Conservation (phyloP, 495 filamentous ascomycete genomes). For the Parachaetomium inaequale region DNA sequence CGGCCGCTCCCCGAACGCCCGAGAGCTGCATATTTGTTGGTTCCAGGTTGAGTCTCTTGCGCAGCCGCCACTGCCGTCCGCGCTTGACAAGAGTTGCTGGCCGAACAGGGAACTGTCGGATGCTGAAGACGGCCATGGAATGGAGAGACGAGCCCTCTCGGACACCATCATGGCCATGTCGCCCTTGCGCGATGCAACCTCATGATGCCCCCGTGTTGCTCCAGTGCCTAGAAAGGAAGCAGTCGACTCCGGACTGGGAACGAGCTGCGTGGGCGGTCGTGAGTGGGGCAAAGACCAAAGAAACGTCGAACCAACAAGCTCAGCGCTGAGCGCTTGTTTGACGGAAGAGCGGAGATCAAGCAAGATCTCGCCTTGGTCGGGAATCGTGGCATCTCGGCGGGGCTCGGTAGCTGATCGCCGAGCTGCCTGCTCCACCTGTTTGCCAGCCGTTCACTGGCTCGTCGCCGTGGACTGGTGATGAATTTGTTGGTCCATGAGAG, state of each 20-base stretch:
- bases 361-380: constrained; percentile 15
- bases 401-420: constrained; percentile 14
- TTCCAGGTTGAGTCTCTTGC: constrained; percentile 5
- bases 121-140: background rate
- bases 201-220: constrained; percentile 13
- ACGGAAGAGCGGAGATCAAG: constrained; percentile 10
- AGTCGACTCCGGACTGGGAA: constrained; percentile 8
- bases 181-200: constrained; percentile 20
- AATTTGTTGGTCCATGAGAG: background rate
- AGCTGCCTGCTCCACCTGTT: background rate
- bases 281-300: background rate
- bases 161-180: background rate
- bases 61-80: background rate
- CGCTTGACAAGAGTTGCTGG: background rate
- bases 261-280: constrained; percentile 2
- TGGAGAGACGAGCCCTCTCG: background rate
- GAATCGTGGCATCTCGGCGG: constrained; percentile 15
- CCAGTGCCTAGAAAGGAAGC: constrained; percentile 5
- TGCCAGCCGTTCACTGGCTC: constrained; percentile 5
- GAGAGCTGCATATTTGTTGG: constrained; percentile 12
- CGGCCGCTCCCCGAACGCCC: background rate
- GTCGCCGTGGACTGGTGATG: background rate
- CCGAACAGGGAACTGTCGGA: background rate
- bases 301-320: constrained; percentile 1
- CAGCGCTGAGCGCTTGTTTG: background rate